Conservation (phyloP, 1,284 basidiomycete species). For the Heliocybe sulcata region DNA sequence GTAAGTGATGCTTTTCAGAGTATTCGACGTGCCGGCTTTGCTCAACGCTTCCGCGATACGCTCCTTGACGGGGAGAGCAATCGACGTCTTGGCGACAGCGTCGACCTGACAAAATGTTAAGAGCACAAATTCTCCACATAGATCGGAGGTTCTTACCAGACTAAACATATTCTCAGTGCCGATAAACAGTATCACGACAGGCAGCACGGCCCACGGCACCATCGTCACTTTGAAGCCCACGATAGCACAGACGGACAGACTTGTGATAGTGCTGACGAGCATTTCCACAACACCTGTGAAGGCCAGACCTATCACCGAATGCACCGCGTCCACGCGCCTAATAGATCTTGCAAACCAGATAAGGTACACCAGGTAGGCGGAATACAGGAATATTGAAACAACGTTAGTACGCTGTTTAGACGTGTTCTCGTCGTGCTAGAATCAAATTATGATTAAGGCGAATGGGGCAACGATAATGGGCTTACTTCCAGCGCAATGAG, state of each 20-base stretch:
- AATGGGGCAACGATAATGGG: slow-evolving; percentile 7
- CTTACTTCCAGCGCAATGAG: slow-evolving; percentile 67
- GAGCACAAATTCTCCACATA: not conserved
- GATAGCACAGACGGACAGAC: slow-evolving; percentile 84
- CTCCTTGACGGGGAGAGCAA: slow-evolving; percentile 87
- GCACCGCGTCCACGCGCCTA: slow-evolving; percentile 76
- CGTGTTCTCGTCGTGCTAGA: slow-evolving; percentile 43
- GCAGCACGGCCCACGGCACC: slow-evolving; percentile 86
- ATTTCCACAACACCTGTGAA: slow-evolving; percentile 93
- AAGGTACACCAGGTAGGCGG: slow-evolving; percentile 78
- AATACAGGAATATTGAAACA: slow-evolving; percentile 67
- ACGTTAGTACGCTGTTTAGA: slow-evolving; percentile 34
- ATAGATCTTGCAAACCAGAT: slow-evolving; percentile 76
- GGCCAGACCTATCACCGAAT: slow-evolving; percentile 87
- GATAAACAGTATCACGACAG: slow-evolving; percentile 92
- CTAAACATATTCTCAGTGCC: slow-evolving; percentile 98
- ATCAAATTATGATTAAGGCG: slow-evolving; percentile 6
- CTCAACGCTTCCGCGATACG: slow-evolving; percentile 87
- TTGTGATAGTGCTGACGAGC: slow-evolving; percentile 87
- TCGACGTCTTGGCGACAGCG: slow-evolving; percentile 85
- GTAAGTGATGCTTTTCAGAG: slow-evolving; percentile 86
- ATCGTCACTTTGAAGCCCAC: slow-evolving; percentile 81
- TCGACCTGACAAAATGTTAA: slow-evolving; percentile 49
- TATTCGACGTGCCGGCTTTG: slow-evolving; percentile 85
- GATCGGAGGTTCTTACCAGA: slow-evolving; percentile 47